phyloP scores from a whole-genome alignment of 768 basidiomycete species.

The Cubamyces sp. region DNA sequence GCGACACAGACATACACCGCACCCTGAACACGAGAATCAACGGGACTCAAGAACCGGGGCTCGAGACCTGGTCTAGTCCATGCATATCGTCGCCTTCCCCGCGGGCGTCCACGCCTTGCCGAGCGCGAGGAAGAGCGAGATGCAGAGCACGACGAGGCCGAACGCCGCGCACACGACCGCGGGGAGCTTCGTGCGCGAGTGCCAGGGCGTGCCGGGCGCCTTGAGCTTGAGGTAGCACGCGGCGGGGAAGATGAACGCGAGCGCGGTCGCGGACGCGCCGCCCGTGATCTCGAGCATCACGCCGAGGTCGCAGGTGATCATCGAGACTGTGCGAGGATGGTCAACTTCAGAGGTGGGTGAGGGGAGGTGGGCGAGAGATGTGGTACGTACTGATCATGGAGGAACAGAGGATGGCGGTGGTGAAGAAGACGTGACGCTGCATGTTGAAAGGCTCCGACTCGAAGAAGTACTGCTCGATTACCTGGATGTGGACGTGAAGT shows the following conservation, averaged over 20 bases:
- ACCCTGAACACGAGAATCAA: no score
- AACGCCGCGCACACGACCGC: conserved; percentile 75
- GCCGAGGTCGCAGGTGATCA: conserved; percentile 96
- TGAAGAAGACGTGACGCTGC: conserved; percentile 89
- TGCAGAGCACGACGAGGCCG: conserved; percentile 74
- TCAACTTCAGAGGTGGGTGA: neutral
- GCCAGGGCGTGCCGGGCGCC: conserved; percentile 60
- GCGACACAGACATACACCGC: no score
- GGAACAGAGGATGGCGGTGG: conserved; percentile 77
- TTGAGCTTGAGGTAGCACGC: conserved; percentile 82
- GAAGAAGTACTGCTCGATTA: conserved; percentile 96
- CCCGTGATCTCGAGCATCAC: conserved; percentile 98
- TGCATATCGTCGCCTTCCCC: conserved; percentile 74
- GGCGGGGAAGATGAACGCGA: conserved; percentile 93
- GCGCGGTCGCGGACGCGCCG: conserved; percentile 89
- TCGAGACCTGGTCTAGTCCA: conserved; percentile 39
- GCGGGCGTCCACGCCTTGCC: conserved; percentile 77
- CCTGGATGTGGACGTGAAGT: conserved; percentile 46
- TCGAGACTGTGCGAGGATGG: conserved; percentile 59
- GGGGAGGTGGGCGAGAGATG: neutral
- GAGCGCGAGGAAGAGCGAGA: conserved; percentile 78
- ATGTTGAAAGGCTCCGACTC: conserved; percentile 81
- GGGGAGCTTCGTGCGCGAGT: conserved; percentile 73
- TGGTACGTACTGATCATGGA: conserved; percentile 75
- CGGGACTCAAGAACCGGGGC: no score